phyloP scores from a whole-genome alignment of 129 eudicot genomes.

The Kitagawia praeruptora region DNA sequence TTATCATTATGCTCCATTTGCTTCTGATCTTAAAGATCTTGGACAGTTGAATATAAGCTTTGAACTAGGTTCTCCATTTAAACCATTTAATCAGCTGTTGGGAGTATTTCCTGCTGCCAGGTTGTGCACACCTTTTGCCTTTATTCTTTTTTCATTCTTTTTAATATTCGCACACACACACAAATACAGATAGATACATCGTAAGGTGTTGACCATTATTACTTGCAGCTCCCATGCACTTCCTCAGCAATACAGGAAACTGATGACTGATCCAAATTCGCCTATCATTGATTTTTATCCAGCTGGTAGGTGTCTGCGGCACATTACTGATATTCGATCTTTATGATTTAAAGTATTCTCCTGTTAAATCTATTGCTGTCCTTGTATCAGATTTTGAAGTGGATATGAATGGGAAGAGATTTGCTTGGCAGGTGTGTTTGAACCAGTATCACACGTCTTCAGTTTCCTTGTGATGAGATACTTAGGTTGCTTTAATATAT shows the following conservation, averaged over 20 bases:
- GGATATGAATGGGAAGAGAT: constrained; percentile 98
- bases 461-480: background rate
- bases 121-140: constrained; percentile 22
- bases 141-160: background rate
- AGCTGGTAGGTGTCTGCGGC: constrained; percentile 41
- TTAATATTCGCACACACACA: background rate
- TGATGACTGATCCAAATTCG: constrained; percentile 91
- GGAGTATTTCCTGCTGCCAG: constrained; percentile 99
- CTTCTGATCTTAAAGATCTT: constrained; percentile 93
- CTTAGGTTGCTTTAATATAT: background rate
- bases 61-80: constrained; percentile 86
- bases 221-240: constrained; percentile 91
- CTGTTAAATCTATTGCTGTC: background rate
- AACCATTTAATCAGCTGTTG: constrained; percentile 93
- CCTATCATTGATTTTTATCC: constrained; percentile 95
- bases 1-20: constrained; percentile 99
- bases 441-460: background rate
- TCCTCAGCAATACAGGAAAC: constrained; percentile 74
- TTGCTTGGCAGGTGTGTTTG: constrained; percentile 81
- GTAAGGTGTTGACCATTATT: constrained; percentile 22
- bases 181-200: background rate
- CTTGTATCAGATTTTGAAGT: constrained; percentile 75
- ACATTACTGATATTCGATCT: constrained; percentile 1
- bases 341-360: constrained; percentile 4
- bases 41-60: constrained; percentile 63